Evolutionary conservation across 306 rosid genomes (phyloP), one percentile per base, ranked within the genome.

Genomic region (Quercus bicolor): DNA sequence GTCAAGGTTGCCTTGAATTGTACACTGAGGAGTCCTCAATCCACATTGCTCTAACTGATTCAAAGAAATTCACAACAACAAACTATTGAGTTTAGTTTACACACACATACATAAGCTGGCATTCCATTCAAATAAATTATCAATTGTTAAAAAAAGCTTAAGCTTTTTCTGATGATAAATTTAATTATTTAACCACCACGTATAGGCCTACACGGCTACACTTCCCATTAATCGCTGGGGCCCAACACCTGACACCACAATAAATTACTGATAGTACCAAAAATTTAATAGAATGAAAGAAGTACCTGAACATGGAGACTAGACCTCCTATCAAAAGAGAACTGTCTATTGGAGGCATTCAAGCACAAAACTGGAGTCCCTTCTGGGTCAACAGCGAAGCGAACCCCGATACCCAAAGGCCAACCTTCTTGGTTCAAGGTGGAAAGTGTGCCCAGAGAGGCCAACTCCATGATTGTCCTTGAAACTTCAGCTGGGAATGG

Each of bases 401-500:
- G 87, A 7, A 92, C 95, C 9, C 98, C 98, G 40, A 89, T 75
- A 1, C 97, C 98, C 6, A 92, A 77, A 52, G 97, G 98, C 86
- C 81, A 89, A 71, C 93, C 93, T 24, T 87, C 90, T 48, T 76
- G 80, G 56, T 82, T 88, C 72, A 89, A 70, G 2, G 91, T 85
- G 12, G 93, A 89, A 40, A 94, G 90, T 9, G 97, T 91, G 1
- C 97, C 98, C 9, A 81, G 89, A 10, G 78, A 86, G 4, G 91
- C 89, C 61, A 94, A 77, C 81, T 92, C 98, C 95, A 94, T 79
- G 19, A 94, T 87, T 15, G 97, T 94, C 81, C 97, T 83, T 8
- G 97, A 94, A 66, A 89, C 88, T 86, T 94, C 97, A n/a, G 97
- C 91, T 0, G 97, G 95, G 21, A 81, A 84, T 3, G 97, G 97